Evolutionary conservation across 352 stramenopile genomes (phyloP), one percentile per base, ranked within the genome.

Genomic region (Hyaloperonospora brassicae): DNA sequence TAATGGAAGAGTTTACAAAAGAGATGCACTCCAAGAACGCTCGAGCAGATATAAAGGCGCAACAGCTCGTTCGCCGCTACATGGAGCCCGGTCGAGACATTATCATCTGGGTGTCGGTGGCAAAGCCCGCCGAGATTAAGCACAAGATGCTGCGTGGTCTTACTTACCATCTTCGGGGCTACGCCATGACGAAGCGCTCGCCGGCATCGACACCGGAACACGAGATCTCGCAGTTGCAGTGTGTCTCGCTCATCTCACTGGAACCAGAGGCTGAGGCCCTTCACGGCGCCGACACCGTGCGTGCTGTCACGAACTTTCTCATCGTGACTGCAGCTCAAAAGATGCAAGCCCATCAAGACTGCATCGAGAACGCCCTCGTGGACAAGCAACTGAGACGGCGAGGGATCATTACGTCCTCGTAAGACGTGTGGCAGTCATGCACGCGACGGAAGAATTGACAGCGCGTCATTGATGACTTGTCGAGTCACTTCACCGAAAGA

Each of bases 31-130:
- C 59, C n/a, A 79, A 78, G 45, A 59, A 71, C 30, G 71, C 61
- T 8, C 63, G 60, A 5, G 73, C 76, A 21, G 59, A 80, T 35
- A 79, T 86, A 53, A 56, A 64, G 12, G 62, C 76, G 25, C 63
- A 79, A 30, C 73, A 86, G 43, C 56, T 83, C n/a, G 42, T 84
- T 21, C 70, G 72, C 7, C 69, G 76, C 11, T 79, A 78, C 61
- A 59, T 74, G 13, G 71, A 84, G 25, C 36, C 55, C 10, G 66
- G 78, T 36, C 73, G 72, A 25, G 66, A 79, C 7, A 61, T 86
- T 25, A 67, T 84, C 17, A 70, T 77, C 25, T 83, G 73, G 72
- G 54, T 66, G 1, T 54, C 61, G 0, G 8, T 54, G 2, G 55
- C 76, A 27, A 27, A 50, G 14, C 78, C 75, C 8, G 47, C 70